Percentiles rank a stretch among this genome's conserved stretches.
Evolutionary conservation across 2,329 filamentous ascomycete genomes (phyloP).

Genomic region (Phialemoniopsis sp.): DNA sequence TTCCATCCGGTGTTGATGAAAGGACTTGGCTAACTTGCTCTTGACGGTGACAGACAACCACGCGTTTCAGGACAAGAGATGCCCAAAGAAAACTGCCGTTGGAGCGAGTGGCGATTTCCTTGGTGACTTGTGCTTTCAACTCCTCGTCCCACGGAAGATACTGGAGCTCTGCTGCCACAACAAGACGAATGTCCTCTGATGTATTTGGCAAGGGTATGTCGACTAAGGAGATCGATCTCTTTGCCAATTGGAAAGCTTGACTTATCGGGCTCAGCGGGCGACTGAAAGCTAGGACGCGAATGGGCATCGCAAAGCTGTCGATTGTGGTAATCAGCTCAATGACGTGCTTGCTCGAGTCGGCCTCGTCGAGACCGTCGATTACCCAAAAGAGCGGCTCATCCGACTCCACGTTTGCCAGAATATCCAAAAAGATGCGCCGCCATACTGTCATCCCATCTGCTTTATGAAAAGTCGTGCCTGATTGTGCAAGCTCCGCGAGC

Average conservation of each 20-base stretch:
- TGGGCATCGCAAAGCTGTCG: neutral
- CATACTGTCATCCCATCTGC: slow-evolving; percentile 19
- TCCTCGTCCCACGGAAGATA: slow-evolving; percentile 7
- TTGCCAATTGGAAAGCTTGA: slow-evolving; percentile 8
- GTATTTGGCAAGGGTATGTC: slow-evolving; percentile 8
- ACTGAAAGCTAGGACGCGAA: slow-evolving; percentile 7
- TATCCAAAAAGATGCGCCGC: slow-evolving; percentile 22
- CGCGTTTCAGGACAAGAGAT: slow-evolving; percentile 8
- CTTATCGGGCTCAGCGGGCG: slow-evolving; percentile 5
- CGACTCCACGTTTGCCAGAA: slow-evolving; percentile 17
- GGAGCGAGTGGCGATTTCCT: slow-evolving; percentile 7
- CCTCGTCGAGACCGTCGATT: slow-evolving; percentile 33
- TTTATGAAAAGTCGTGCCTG: slow-evolving; percentile 16
- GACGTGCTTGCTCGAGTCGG: slow-evolving; percentile 10
- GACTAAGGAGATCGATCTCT: neutral
- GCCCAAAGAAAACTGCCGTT: slow-evolving; percentile 16
- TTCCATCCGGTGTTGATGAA: slow-evolving; percentile 10
- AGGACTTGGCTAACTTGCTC: slow-evolving; percentile 11
- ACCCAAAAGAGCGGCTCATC: slow-evolving; percentile 26
- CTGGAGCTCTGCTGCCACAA: slow-evolving; percentile 10
- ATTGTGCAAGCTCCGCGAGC: slow-evolving; percentile 15
- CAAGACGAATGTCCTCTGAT: slow-evolving; percentile 8
- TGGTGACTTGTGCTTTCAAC: slow-evolving; percentile 7
- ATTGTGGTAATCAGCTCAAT: slow-evolving; percentile 4
- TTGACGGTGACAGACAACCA: slow-evolving; percentile 11